Conservation (phyloP, 768 basidiomycete species). For the Phylloporus arenicola region DNA sequence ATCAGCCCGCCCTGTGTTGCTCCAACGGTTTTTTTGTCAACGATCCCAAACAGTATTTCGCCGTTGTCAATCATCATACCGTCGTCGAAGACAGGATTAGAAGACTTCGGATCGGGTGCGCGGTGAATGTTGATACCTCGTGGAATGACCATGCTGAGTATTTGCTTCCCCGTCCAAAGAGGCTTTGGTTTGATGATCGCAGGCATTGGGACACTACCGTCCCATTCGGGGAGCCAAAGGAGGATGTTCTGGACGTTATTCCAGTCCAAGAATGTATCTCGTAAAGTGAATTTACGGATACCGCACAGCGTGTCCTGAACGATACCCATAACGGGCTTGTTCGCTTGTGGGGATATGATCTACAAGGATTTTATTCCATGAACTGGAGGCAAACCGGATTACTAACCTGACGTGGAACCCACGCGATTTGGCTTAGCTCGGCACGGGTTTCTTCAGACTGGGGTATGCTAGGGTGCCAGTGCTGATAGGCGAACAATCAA, state of each 20-base stretch:
- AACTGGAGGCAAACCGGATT: neutral
- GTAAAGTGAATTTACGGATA: constrained; percentile 93
- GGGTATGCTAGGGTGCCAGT: constrained; percentile 62
- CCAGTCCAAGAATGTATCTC: constrained; percentile 95
- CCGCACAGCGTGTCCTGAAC: constrained; percentile 99
- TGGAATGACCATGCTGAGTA: constrained; percentile 87
- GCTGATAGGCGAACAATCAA: constrained; percentile 6
- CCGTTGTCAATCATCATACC: constrained; percentile 97
- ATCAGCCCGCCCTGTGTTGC: constrained; percentile 91
- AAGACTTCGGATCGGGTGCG: constrained; percentile 70
- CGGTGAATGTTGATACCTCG: constrained; percentile 92
- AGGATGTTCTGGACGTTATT: constrained; percentile 94
- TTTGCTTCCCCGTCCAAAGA: constrained; percentile 98
- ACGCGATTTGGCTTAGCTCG: constrained; percentile 96
- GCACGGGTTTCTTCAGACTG: constrained; percentile 98
- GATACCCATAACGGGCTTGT: constrained; percentile 99
- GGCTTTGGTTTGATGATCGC: constrained; percentile 93
- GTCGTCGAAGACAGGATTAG: constrained; percentile 83
- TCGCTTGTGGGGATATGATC: constrained; percentile 99
- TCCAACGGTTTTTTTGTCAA: constrained; percentile 99
- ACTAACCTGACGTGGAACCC: constrained; percentile 91
- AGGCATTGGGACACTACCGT: constrained; percentile 86
- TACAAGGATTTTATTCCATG: constrained; percentile 27
- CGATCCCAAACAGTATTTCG: constrained; percentile 89
- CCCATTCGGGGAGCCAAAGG: constrained; percentile 98